These are phyloP conservation scores for Rhodotorula babjevae DNA, from an alignment of 768 basidiomycete species.

Conservation along the genomic window DNA sequence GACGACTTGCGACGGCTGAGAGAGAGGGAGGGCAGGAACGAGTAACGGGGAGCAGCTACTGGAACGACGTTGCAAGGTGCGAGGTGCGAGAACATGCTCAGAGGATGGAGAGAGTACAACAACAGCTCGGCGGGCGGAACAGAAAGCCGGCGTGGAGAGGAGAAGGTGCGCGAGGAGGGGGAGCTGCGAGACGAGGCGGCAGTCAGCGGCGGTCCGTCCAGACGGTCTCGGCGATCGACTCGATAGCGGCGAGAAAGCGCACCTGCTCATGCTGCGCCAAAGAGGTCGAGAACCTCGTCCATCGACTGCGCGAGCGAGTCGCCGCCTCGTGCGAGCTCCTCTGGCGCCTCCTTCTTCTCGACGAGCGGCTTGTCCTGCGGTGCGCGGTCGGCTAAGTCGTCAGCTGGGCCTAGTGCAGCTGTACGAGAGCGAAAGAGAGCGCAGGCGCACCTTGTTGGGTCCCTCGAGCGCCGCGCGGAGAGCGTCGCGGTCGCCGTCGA, in stretches of 20 bases:
- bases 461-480: background rate
- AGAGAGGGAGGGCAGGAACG: background rate
- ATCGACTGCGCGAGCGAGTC: conserved; percentile 5
- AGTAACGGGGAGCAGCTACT: background rate
- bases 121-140: no score
- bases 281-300: conserved; percentile 2
- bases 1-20: background rate
- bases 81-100: no score
- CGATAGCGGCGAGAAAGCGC: no score
- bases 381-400: no score
- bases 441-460: background rate
- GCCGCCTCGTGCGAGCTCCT: background rate
- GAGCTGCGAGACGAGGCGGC: no score
- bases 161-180: no score
- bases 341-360: conserved; percentile 10
- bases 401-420: no score
- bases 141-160: no score
- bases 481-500: background rate
- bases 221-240: no score
- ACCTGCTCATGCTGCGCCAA: background rate
- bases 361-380: conserved; percentile 3
- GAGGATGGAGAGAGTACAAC: no score
- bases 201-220: no score
- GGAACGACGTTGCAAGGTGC: no score
- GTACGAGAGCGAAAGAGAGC: background rate